Evolutionary conservation across 2,329 filamentous ascomycete species (phyloP), one percentile per base, ranked within the genome.

Genomic region (Colletotrichum sp.): DNA sequence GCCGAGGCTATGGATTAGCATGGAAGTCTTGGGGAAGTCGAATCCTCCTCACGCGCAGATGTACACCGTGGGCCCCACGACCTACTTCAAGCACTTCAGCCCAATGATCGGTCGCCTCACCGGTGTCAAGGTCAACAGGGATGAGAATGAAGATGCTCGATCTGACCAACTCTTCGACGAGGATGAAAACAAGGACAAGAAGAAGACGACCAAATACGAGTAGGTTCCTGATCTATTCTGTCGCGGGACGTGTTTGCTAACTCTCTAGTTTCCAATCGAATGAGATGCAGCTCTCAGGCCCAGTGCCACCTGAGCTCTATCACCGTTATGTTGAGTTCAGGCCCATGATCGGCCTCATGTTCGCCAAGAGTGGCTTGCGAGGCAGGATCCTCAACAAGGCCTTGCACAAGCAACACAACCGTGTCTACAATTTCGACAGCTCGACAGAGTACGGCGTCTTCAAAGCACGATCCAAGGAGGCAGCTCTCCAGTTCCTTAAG

Each of bases 241-340:
- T 65, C n/a, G 30, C n/a, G 24, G 55, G 2, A 36, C 4, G 15
- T n/a, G 6, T 8, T 64, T 10, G 1, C 62, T 64, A 8, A 64
- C 32, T 26, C 6, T 32, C 9, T 18, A 96, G 95, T 84, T 99
- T 99, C 85, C 96, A 98, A 88, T 95, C 96, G 52, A 96, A 95
- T 83, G 94, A 98, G 83, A 93, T 98, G 81, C 96, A 98, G 83
- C 90, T 99, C 9, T 89, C 91, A 62, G 96, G 96, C 0, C 96
- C 96, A 0, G 94, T 97, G 0, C 96, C 96, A 0, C 87, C 92
- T 3, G 88, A 92, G 77, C 88, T 99, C 39, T 98, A 98, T 83
- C 96, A 98, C 83, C 94, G 96, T 79, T 99, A 94, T 82, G 96
- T 98, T 73, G 96, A 98, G 83, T 98, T 98, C 85, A 94, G 93